Evolutionary conservation across 176 grass and related monocot species (phyloP).

Genomic region (Avena eriantha): DNA sequence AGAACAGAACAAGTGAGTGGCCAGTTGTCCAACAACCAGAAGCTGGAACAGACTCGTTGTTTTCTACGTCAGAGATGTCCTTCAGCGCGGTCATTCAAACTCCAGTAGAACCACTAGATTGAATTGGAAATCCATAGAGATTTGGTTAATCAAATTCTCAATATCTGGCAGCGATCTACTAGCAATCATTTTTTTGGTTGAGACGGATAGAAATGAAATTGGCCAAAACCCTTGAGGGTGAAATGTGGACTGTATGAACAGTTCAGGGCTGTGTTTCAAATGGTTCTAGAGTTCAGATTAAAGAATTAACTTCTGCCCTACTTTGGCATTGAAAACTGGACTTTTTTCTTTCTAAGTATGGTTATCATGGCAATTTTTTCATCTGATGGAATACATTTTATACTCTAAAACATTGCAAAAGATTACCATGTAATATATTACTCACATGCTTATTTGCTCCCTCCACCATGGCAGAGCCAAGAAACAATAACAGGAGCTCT

Average conservation of each 20-base stretch:
- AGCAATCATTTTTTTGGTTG: neutral
- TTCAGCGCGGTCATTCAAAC: neutral
- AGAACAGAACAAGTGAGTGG: neutral
- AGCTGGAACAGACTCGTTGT: neutral
- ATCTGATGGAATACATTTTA: neutral
- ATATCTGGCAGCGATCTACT: neutral
- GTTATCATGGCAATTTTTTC: neutral
- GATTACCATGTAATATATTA: slow-evolving; percentile 8
- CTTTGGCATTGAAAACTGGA: neutral
- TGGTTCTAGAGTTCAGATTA: neutral
- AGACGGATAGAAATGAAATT: neutral
- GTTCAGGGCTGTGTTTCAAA: neutral
- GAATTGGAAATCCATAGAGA: neutral
- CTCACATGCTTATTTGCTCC: slow-evolving; percentile 27
- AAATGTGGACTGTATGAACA: slow-evolving; percentile 12
- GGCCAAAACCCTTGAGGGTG: neutral
- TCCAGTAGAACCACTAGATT: neutral
- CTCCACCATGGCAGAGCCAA: slow-evolving; percentile 48
- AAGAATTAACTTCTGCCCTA: neutral
- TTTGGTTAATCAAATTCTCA: neutral
- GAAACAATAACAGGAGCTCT: slow-evolving; percentile 54
- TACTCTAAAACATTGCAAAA: slow-evolving; percentile 3
- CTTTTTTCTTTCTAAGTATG: neutral
- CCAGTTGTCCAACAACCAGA: neutral
- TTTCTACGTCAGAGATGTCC: neutral